Evolutionary conservation across 345 rosid species (phyloP).

Genomic region (Boechera retrofracta): DNA sequence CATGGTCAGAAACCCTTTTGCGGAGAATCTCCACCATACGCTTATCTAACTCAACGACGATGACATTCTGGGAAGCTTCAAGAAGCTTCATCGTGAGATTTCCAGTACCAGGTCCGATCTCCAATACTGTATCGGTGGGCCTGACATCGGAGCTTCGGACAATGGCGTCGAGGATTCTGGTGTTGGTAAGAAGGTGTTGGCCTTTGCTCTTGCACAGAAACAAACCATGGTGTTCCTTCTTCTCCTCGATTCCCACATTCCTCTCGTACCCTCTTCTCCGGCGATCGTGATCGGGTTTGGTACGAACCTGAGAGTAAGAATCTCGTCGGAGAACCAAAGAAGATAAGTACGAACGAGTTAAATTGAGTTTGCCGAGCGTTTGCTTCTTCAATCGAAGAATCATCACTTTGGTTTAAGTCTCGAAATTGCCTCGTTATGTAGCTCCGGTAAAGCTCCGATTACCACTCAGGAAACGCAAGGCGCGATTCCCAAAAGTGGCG

Average conservation of each 20-base stretch:
- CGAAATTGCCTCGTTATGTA: too few relatives aligned
- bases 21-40: slow-evolving; percentile 79
- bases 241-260: slow-evolving; percentile 11
- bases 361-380: slow-evolving; percentile 24
- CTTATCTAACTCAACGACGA: slow-evolving; percentile 73
- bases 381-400: slow-evolving; percentile 27
- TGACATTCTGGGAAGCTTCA: slow-evolving; percentile 59
- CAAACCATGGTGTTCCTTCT: slow-evolving; percentile 47
- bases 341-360: slow-evolving; percentile 29
- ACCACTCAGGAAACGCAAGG: not conserved
- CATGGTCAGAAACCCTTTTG: slow-evolving; percentile 56
- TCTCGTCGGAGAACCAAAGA: slow-evolving; percentile 34
- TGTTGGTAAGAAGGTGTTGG: slow-evolving; percentile 90
- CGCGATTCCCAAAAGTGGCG: too few relatives aligned
- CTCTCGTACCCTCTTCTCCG: slow-evolving; percentile 24
- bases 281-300: slow-evolving; percentile 35
- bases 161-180: slow-evolving; percentile 70
- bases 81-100: slow-evolving; percentile 89
- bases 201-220: slow-evolving; percentile 79
- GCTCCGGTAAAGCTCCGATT: too few relatives aligned
- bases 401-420: slow-evolving; percentile 18
- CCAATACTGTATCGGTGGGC: slow-evolving; percentile 70
- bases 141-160: slow-evolving; percentile 60
- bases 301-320: slow-evolving; percentile 36
- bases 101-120: slow-evolving; percentile 94